These are phyloP conservation scores for Gossypium davidsonii DNA, from an alignment of 441 rosid species.

Conservation along the genomic window DNA sequence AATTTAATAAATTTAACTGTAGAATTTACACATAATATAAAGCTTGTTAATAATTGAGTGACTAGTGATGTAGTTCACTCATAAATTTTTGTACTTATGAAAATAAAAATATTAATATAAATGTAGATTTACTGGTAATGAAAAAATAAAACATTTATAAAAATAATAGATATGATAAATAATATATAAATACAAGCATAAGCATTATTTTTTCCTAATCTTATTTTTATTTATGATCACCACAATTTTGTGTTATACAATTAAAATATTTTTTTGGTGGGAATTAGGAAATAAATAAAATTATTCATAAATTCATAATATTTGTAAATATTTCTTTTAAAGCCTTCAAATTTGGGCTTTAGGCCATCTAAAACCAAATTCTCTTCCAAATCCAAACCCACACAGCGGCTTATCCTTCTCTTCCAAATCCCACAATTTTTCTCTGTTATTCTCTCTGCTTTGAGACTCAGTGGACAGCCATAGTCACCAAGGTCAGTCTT, in stretches of 20 bases:
- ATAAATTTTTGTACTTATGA: too few species aligned
- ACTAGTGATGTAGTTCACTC: too few species aligned
- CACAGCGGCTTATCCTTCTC: conserved; percentile 4
- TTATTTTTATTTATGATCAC: too few species aligned
- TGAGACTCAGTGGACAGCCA: background rate
- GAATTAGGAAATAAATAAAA: too few species aligned
- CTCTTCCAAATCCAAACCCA: background rate
- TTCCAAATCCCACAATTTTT: background rate
- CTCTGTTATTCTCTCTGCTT: background rate
- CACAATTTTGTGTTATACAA: too few species aligned
- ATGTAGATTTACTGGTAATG: background rate
- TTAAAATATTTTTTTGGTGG: too few species aligned
- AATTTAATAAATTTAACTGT: too few species aligned
- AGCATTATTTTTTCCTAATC: too few species aligned
- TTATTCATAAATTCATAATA: too few species aligned
- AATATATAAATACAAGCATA: too few species aligned
- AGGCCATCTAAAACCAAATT: background rate
- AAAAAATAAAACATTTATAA: background rate
- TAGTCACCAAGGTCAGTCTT: conserved; percentile 9
- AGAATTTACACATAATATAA: too few species aligned
- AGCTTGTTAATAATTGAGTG: too few species aligned
- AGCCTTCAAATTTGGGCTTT: background rate
- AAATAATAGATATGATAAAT: background rate
- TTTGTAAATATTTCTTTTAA: background rate
- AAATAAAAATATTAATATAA: background rate